These are phyloP conservation scores for Venturia pyrina DNA, from an alignment of 2,329 filamentous ascomycete species.

Conservation along the genomic window DNA sequence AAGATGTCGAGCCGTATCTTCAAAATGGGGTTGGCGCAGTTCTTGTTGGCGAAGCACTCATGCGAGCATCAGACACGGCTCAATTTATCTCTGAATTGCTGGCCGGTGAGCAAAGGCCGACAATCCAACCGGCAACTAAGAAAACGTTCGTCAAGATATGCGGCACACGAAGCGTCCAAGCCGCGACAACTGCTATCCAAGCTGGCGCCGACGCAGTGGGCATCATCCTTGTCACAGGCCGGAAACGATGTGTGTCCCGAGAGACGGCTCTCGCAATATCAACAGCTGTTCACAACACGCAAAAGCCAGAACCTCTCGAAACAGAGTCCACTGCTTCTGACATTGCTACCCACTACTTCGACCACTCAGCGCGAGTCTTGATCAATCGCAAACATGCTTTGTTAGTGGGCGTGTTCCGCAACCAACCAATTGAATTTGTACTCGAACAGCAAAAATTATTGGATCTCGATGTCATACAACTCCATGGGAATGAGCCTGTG, in stretches of 20 bases:
- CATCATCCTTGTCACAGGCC: constrained; percentile 77
- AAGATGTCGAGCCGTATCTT: constrained; percentile 81
- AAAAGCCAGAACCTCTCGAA: constrained; percentile 23
- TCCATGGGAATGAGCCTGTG: constrained; percentile 84
- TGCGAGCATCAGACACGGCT: constrained; percentile 76
- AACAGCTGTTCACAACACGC: constrained; percentile 55
- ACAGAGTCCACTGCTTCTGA: constrained; percentile 16
- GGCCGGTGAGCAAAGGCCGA: constrained; percentile 36
- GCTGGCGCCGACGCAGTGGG: constrained; percentile 87
- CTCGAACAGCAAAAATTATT: constrained; percentile 68
- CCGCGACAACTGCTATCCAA: constrained; percentile 68
- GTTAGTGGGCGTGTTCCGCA: constrained; percentile 87
- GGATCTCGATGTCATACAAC: constrained; percentile 76
- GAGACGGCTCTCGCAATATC: constrained; percentile 77
- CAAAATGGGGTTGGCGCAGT: constrained; percentile 86
- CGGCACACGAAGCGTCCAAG: constrained; percentile 75
- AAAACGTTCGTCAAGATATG: constrained; percentile 77
- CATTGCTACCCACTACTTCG: constrained; percentile 56
- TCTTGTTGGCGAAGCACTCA: constrained; percentile 88
- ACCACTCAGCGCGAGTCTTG: constrained; percentile 39
- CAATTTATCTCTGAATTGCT: constrained; percentile 79
- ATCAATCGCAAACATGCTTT: constrained; percentile 53
- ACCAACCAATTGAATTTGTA: constrained; percentile 77
- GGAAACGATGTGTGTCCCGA: constrained; percentile 68
- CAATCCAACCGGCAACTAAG: constrained; percentile 20